Evolutionary conservation across 2,329 filamentous ascomycete species (phyloP).

Genomic region (Drechslerella dactyloides): DNA sequence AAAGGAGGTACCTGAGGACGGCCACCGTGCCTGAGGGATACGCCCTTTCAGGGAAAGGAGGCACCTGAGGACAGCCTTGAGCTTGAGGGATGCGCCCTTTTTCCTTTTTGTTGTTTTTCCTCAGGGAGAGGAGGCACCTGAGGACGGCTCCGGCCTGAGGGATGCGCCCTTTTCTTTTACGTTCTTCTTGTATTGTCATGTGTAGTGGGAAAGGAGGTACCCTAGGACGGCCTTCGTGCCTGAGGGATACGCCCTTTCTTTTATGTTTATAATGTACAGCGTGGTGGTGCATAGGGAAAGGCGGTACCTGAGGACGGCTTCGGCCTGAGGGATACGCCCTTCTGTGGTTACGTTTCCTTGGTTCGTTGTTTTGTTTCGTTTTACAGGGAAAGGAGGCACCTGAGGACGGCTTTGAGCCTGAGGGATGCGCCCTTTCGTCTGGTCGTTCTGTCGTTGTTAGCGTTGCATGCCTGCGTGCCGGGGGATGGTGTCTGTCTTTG

Average conservation of each 20-base stretch:
- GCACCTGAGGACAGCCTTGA: background rate
- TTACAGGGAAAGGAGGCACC: background rate
- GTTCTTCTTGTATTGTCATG: background rate
- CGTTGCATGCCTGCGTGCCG: background rate
- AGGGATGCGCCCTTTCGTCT: background rate
- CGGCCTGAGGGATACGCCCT: background rate
- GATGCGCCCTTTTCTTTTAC: background rate
- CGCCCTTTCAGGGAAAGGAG: background rate
- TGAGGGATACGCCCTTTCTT: too few relatives aligned
- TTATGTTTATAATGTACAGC: background rate
- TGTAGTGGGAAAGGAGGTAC: background rate
- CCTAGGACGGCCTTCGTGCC: too few relatives aligned
- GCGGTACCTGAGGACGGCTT: background rate
- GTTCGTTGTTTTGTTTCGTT: background rate
- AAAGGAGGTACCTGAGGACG: background rate
- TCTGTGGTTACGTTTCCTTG: background rate
- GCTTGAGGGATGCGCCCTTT: too few relatives aligned
- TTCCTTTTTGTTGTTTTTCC: background rate
- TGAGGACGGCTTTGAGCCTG: conserved; percentile 3
- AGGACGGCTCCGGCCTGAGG: background rate
- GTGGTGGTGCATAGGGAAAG: background rate
- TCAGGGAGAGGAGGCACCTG: background rate
- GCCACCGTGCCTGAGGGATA: background rate
- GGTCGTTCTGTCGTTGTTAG: background rate
- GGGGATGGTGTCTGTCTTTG: background rate